These are phyloP conservation scores for Malus sieversii DNA, from an alignment of 306 rosid species.

Conservation along the genomic window DNA sequence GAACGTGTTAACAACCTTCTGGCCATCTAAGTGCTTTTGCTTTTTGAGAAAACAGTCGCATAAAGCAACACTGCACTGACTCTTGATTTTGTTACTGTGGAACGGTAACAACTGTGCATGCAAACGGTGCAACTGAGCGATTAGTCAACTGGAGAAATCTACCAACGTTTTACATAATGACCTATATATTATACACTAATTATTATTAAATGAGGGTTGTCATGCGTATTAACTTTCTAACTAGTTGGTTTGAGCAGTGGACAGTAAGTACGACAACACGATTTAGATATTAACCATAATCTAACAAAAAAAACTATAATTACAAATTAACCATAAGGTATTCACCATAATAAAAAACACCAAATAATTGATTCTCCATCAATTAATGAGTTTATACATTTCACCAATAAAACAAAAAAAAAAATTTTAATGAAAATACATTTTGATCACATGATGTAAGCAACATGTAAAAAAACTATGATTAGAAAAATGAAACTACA, in stretches of 20 bases:
- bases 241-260: background rate
- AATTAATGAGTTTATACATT: no score
- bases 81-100: background rate
- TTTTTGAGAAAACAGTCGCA: background rate
- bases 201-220: background rate
- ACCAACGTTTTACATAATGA: no score
- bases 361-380: no score
- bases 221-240: no score
- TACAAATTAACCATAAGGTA: no score
- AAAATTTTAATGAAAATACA: no score
- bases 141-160: background rate
- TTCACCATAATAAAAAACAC: no score
- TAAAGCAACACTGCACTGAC: background rate
- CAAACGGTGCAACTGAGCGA: background rate
- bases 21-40: background rate
- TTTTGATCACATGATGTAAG: background rate
- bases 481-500: background rate
- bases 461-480: background rate
- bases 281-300: background rate
- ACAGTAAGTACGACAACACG: no score
- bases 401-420: no score
- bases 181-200: no score
- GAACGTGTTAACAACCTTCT: conserved; percentile 24
- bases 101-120: background rate
- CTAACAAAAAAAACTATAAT: no score